Percentiles rank a stretch among this genome's conserved stretches.
phyloP scores from a whole-genome alignment of 768 basidiomycete species.

The Vishniacozyma victoriae region DNA sequence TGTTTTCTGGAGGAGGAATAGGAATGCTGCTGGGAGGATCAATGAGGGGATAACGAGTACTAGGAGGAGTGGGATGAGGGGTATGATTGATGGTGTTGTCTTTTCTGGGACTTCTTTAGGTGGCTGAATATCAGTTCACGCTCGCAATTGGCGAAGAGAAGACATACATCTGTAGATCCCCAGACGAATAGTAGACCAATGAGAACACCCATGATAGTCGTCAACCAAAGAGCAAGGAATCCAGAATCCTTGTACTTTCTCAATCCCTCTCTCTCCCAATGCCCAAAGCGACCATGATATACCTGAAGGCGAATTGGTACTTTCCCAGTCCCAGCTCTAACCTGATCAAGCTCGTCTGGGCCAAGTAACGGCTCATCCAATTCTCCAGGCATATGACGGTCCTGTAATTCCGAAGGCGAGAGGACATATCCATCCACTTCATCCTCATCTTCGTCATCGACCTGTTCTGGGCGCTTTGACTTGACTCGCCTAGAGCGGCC shows the following conservation, averaged over 20 bases:
- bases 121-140: slow-evolving; percentile 15
- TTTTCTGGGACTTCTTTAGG: slow-evolving; percentile 16
- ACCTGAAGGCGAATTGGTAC: slow-evolving; percentile 32
- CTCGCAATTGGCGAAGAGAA: not conserved
- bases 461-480: too few relatives aligned
- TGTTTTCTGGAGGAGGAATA: slow-evolving; percentile 64
- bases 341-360: slow-evolving; percentile 26
- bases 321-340: slow-evolving; percentile 3
- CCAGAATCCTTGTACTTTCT: slow-evolving; percentile 43
- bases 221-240: slow-evolving; percentile 42
- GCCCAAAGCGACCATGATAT: slow-evolving; percentile 38
- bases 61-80: slow-evolving; percentile 37
- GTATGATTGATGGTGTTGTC: slow-evolving; percentile 39
- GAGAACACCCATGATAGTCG: slow-evolving; percentile 33
- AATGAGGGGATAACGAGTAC: slow-evolving; percentile 34
- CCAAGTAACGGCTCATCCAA: slow-evolving; percentile 37
- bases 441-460: slow-evolving; percentile 11
- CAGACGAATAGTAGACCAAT: slow-evolving; percentile 43
- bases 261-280: slow-evolving; percentile 37
- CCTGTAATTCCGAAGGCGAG: slow-evolving; percentile 22
- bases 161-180: slow-evolving; percentile 43
- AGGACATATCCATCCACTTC: slow-evolving; percentile 24
- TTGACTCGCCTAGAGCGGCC: slow-evolving; percentile 14
- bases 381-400: slow-evolving; percentile 3
- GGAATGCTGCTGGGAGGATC: slow-evolving; percentile 37